These are phyloP conservation scores for Zymoseptoria brevis DNA, from an alignment of 2,329 filamentous ascomycete species.

Conservation along the genomic window DNA sequence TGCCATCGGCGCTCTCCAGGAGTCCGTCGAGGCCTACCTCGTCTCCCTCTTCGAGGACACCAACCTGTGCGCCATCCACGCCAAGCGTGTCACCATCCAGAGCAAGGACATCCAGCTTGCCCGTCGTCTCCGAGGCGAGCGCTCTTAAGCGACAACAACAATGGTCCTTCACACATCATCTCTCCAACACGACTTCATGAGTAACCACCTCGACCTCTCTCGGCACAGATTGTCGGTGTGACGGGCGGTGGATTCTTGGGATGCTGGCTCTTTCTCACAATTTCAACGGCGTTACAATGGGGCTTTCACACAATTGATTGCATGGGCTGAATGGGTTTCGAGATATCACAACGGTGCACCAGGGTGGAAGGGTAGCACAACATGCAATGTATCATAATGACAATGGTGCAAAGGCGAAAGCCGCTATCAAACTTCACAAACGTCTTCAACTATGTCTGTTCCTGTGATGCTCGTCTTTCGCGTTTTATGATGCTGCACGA, in stretches of 20 bases:
- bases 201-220: slow-evolving; percentile 25
- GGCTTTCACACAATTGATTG: slow-evolving; percentile 20
- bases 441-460: background rate
- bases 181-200: slow-evolving; percentile 16
- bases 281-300: slow-evolving; percentile 15
- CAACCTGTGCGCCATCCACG: slow-evolving; percentile 93
- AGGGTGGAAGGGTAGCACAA: slow-evolving; percentile 13
- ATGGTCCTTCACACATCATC: slow-evolving; percentile 15
- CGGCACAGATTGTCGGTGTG: slow-evolving; percentile 20
- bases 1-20: slow-evolving; percentile 85
- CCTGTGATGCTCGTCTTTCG: background rate
- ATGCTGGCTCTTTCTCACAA: slow-evolving; percentile 8
- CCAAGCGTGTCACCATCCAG: slow-evolving; percentile 83
- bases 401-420: slow-evolving; percentile 27
- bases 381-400: slow-evolving; percentile 35
- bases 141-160: slow-evolving; percentile 36
- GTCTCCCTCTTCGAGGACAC: slow-evolving; percentile 95
- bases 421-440: slow-evolving; percentile 18
- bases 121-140: slow-evolving; percentile 48
- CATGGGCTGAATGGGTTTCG: slow-evolving; percentile 21
- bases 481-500: background rate
- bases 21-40: slow-evolving; percentile 92
- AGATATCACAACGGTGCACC: slow-evolving; percentile 30
- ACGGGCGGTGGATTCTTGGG: slow-evolving; percentile 25
- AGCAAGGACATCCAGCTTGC: slow-evolving; percentile 97